phyloP scores from a whole-genome alignment of 2,329 filamentous ascomycete species.

The Ambrosiella cleistominuta region DNA sequence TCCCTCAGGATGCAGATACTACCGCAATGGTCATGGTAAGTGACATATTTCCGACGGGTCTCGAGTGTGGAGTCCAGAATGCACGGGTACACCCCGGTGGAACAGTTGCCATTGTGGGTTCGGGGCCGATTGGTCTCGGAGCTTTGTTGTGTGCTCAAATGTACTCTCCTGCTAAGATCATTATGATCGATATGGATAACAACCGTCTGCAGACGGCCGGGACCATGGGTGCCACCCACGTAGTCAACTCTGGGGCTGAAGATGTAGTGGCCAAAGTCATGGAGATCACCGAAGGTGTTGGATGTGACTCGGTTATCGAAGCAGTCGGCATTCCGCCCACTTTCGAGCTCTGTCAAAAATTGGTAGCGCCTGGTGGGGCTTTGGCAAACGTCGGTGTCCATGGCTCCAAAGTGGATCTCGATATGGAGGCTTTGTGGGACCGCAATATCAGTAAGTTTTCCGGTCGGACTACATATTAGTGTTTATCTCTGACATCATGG shows the following conservation, averaged over 20 bases:
- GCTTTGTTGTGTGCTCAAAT: slow-evolving; percentile 35
- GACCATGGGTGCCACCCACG: slow-evolving; percentile 29
- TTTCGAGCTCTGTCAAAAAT: slow-evolving; percentile 33
- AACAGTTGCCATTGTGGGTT: slow-evolving; percentile 36
- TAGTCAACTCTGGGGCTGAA: slow-evolving; percentile 22
- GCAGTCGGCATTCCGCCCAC: slow-evolving; percentile 36
- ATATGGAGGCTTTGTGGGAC: slow-evolving; percentile 36
- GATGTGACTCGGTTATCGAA: slow-evolving; percentile 40
- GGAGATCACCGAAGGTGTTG: slow-evolving; percentile 30
- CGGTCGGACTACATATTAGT: not conserved
- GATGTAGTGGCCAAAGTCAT: slow-evolving; percentile 24
- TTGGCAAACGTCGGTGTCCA: slow-evolving; percentile 43
- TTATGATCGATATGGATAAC: slow-evolving; percentile 34
- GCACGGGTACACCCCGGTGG: slow-evolving; percentile 32
- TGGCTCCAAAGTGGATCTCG: slow-evolving; percentile 32
- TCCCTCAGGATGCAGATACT: slow-evolving; percentile 26
- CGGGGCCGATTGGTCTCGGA: slow-evolving; percentile 38
- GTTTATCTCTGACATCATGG: not conserved
- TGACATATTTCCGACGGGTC: slow-evolving; percentile 38
- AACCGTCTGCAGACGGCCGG: slow-evolving; percentile 29
- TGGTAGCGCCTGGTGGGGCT: slow-evolving; percentile 34
- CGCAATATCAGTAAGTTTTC: slow-evolving; percentile 30
- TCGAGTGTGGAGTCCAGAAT: slow-evolving; percentile 36
- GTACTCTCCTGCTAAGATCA: slow-evolving; percentile 33
- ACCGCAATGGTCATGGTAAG: slow-evolving; percentile 31